Percentiles rank a stretch among this genome's conserved stretches.
These are phyloP conservation scores for Xylariaceae sp. DNA, from an alignment of 2,329 filamentous ascomycete genomes.

Conservation along the genomic window DNA sequence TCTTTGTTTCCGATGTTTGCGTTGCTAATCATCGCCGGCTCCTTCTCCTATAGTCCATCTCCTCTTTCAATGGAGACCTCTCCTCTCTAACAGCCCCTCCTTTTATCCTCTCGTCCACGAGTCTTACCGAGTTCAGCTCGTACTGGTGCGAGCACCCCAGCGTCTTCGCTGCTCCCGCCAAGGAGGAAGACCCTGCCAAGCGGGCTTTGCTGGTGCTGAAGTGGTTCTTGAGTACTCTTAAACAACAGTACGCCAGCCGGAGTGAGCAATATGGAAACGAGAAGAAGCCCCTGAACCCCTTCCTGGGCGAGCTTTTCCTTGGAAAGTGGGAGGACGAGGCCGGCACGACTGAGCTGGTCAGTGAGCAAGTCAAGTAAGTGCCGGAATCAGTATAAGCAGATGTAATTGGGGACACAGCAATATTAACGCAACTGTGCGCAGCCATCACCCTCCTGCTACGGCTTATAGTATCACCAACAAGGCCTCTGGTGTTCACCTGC, in stretches of 20 bases:
- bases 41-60: conserved; percentile 28
- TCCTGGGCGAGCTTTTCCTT: conserved; percentile 47
- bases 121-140: conserved; percentile 45
- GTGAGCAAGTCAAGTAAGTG: conserved; percentile 43
- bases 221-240: conserved; percentile 44
- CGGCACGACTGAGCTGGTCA: conserved; percentile 31
- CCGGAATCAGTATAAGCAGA: not conserved
- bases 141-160: conserved; percentile 46
- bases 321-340: conserved; percentile 32
- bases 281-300: conserved; percentile 50
- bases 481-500: conserved; percentile 41
- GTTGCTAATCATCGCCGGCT: not conserved
- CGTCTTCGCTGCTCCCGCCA: conserved; percentile 44
- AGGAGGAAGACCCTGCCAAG: conserved; percentile 39
- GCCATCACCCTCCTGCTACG: conserved; percentile 50
- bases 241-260: conserved; percentile 43
- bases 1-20: not conserved
- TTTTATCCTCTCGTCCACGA: conserved; percentile 44
- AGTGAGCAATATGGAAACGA: conserved; percentile 43
- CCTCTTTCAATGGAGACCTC: conserved; percentile 44
- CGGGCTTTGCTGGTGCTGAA: conserved; percentile 44
- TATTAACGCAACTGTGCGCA: conserved; percentile 19
- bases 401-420: too few relatives aligned
- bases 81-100: conserved; percentile 49
- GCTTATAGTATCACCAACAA: conserved; percentile 45